A percentile compares a stretch with the other conserved stretches of the same genome.
These are phyloP conservation scores for Exophiala sp. DNA, from an alignment of 2,329 filamentous ascomycete genomes.

Conservation along the genomic window DNA sequence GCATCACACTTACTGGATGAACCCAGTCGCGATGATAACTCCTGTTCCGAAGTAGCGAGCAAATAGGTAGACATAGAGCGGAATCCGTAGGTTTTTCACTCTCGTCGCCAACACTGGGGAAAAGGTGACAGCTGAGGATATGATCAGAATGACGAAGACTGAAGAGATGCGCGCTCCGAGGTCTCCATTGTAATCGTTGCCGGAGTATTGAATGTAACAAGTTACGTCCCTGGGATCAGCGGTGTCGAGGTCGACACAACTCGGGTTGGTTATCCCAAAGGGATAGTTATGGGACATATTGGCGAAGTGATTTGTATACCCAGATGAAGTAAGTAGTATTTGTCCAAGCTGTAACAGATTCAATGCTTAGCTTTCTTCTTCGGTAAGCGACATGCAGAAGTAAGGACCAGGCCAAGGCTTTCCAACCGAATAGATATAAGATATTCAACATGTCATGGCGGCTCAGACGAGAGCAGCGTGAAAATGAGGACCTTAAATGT, in stretches of 20 bases:
- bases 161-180: constrained; percentile 43
- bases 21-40: constrained; percentile 47
- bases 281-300: background rate
- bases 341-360: too few relatives aligned
- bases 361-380: too few relatives aligned
- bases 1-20: constrained; percentile 36
- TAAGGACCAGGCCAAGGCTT: too few relatives aligned
- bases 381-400: too few relatives aligned
- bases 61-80: constrained; percentile 45
- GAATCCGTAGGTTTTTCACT: constrained; percentile 37
- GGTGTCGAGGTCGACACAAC: constrained; percentile 43
- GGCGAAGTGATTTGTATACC: too few relatives aligned
- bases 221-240: constrained; percentile 45
- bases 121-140: constrained; percentile 42
- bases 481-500: too few relatives aligned
- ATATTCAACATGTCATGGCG: too few relatives aligned
- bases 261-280: constrained; percentile 33
- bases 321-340: too few relatives aligned
- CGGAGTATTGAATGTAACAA: constrained; percentile 48
- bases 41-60: constrained; percentile 48
- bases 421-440: too few relatives aligned
- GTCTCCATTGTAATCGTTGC: constrained; percentile 55
- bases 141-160: constrained; percentile 44
- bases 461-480: too few relatives aligned
- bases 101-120: constrained; percentile 47